These are phyloP conservation scores for Narthecium ossifragum DNA, from an alignment of 106 monocot genomes.

Conservation along the genomic window DNA sequence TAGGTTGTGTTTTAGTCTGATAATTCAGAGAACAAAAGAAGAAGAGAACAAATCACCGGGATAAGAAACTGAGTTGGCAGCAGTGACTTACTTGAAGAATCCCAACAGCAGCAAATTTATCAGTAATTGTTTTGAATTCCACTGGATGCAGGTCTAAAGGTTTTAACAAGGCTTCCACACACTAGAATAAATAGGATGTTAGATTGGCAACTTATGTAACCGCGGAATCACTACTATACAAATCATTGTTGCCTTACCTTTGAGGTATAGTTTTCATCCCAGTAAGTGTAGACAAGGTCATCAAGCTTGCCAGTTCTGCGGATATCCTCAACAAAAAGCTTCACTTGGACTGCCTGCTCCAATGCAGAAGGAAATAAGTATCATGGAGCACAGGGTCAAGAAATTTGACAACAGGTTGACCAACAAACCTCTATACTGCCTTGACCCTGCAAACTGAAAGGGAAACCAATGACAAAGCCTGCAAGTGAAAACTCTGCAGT, in stretches of 20 bases:
- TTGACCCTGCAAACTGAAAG: constrained; percentile 51
- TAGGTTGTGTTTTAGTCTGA: too few relatives aligned
- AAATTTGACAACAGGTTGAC: not conserved
- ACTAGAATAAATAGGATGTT: constrained; percentile 28
- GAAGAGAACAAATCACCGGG: too few relatives aligned
- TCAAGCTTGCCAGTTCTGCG: constrained; percentile 56
- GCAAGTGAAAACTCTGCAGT: constrained; percentile 44
- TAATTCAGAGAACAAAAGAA: too few relatives aligned
- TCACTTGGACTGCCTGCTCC: constrained; percentile 62
- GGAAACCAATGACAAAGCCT: constrained; percentile 78
- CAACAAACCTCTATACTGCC: constrained; percentile 35
- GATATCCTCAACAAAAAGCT: constrained; percentile 65
- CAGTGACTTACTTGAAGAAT: constrained; percentile 64
- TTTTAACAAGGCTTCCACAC: constrained; percentile 65
- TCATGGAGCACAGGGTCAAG: not conserved
- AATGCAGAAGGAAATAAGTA: constrained; percentile 8
- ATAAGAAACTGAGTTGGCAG: constrained; percentile 1
- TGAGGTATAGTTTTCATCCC: constrained; percentile 91
- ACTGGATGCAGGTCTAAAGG: constrained; percentile 67
- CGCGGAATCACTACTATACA: not conserved
- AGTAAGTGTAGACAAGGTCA: constrained; percentile 62
- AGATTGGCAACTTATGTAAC: not conserved
- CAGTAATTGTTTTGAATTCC: constrained; percentile 53
- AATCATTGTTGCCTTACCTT: constrained; percentile 32
- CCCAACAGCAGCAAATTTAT: constrained; percentile 95